Percentiles rank a stretch among this genome's conserved stretches.
phyloP scores from a whole-genome alignment of 2,329 filamentous ascomycete genomes.

The Hypocreales sp. region DNA sequence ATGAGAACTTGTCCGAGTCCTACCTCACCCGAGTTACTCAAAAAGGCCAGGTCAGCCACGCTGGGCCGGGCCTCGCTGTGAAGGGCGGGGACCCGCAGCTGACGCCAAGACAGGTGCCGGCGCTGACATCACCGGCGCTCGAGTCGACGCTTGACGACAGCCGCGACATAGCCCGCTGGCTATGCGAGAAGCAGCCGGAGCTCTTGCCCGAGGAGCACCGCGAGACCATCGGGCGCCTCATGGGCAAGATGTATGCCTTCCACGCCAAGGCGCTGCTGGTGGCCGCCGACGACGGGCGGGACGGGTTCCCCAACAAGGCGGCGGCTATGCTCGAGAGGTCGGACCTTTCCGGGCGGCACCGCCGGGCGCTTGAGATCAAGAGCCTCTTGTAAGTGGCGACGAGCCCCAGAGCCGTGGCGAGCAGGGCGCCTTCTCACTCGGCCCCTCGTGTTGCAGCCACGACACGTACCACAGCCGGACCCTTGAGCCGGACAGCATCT shows the following conservation, averaged over 20 bases:
- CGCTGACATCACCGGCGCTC: slow-evolving; percentile 11
- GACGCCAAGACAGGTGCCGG: slow-evolving; percentile 10
- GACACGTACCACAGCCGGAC: slow-evolving; percentile 9
- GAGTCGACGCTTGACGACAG: slow-evolving; percentile 10
- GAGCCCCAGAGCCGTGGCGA: neutral
- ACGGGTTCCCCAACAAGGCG: slow-evolving; percentile 13
- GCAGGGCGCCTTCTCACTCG: neutral
- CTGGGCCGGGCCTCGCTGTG: too few species aligned
- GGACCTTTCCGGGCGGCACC: slow-evolving; percentile 10
- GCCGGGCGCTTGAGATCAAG: slow-evolving; percentile 14
- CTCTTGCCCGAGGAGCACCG: slow-evolving; percentile 10
- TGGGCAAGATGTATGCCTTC: slow-evolving; percentile 11
- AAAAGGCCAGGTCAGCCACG: slow-evolving; percentile 12
- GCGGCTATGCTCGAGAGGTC: slow-evolving; percentile 13
- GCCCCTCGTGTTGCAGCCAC: slow-evolving; percentile 7
- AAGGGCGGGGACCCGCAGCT: neutral
- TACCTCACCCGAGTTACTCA: slow-evolving; percentile 12
- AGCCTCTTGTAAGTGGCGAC: slow-evolving; percentile 13
- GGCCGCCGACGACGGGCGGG: slow-evolving; percentile 8
- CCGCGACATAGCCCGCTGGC: slow-evolving; percentile 12
- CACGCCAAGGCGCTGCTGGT: slow-evolving; percentile 11
- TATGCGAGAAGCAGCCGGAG: slow-evolving; percentile 12
- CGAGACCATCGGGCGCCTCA: slow-evolving; percentile 8
- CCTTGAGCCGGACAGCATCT: slow-evolving; percentile 10
- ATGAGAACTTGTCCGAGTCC: slow-evolving; percentile 12